Conservation (phyloP, 495 filamentous ascomycete species). For the Collariella sp. region DNA sequence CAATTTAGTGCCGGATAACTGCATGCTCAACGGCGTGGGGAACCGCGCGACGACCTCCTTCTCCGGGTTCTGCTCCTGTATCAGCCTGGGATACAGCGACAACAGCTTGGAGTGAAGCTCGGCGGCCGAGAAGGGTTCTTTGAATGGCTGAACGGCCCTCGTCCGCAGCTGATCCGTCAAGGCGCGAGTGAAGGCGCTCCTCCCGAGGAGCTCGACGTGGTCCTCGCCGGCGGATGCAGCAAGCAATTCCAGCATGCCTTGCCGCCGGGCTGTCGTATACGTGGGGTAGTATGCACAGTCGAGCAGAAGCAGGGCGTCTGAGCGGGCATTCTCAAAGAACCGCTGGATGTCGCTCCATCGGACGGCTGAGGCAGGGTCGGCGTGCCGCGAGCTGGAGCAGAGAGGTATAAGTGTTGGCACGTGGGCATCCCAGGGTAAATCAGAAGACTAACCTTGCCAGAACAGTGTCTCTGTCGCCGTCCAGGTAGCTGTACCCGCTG, state of each 20-base stretch:
- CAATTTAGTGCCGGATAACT: slow-evolving; percentile 36
- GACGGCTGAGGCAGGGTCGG: slow-evolving; percentile 32
- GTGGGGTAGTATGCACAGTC: slow-evolving; percentile 42
- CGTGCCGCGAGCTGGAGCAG: slow-evolving; percentile 32
- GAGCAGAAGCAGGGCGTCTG: slow-evolving; percentile 44
- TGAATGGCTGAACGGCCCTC: slow-evolving; percentile 31
- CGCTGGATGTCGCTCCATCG: slow-evolving; percentile 42
- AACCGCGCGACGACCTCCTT: slow-evolving; percentile 33
- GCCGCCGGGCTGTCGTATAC: slow-evolving; percentile 31
- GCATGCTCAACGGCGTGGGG: slow-evolving; percentile 40
- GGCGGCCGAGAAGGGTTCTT: slow-evolving; percentile 34
- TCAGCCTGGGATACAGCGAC: slow-evolving; percentile 34
- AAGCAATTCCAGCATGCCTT: slow-evolving; percentile 41
- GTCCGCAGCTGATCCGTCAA: slow-evolving; percentile 35
- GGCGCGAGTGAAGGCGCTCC: slow-evolving; percentile 38
- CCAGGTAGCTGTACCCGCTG: slow-evolving; percentile 39
- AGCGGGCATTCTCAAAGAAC: slow-evolving; percentile 36
- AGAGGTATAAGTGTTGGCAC: slow-evolving; percentile 1
- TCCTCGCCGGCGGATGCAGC: slow-evolving; percentile 41
- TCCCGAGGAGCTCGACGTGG: slow-evolving; percentile 31
- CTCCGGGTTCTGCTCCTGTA: slow-evolving; percentile 36
- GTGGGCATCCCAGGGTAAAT: neutral
- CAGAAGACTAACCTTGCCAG: slow-evolving; percentile 34
- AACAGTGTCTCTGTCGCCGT: slow-evolving; percentile 39
- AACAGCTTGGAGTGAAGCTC: slow-evolving; percentile 41